Evolutionary conservation across 2,329 filamentous ascomycete species (phyloP), one percentile per base, ranked within the genome.

Genomic region (Sphaerostilbella broomeana): DNA sequence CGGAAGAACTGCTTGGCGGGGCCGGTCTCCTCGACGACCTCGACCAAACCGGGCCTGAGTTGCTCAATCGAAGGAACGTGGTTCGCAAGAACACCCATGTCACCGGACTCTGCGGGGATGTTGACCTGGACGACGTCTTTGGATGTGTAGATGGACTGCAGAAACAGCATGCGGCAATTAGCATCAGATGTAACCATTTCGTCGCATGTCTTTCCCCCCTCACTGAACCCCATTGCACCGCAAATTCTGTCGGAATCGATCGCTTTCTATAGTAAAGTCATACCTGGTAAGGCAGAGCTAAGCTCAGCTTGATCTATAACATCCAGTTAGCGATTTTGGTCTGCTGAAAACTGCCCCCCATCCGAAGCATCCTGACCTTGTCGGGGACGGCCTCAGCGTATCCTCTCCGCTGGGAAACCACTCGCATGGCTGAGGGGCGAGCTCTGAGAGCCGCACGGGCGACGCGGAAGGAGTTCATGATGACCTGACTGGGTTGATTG

Each of bases 41-140:
- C 90, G 54, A 98, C 77, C 54, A 97, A 72, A 60, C 92, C 92
- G 47, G 92, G 89, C 79, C 94, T 95, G 68, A 98, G 77, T 77
- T 98, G 92, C 77, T 98, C 92, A 62, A 98, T 97, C 47, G 89
- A 88, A 51, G 92, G 89, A 59, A 98, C 92, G 79, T 98, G 92
- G 77, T 92, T 94, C 65, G 92, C 92, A 63, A 98, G 84, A 58
- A 98, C 84, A 84, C 92, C 92, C 92, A 98, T 98, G 59, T 97
- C 92, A 65, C 92, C 92, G 48, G 89, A 94, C 68, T 95, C 92
- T 61, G 92, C 92, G 65, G 92, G 84, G 61, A 98, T 83, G 79
- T 98, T 98, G 75, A 98, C 92, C 75, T 98, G 92, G 61, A 97
- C 81, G 62, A 81, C 76, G 61, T 77, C 75, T 58, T 79, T 70